Base-by-base conservation (phyloP, 1,284 basidiomycete genomes). In the Apiotrichum mycotoxinovorans region DNA sequence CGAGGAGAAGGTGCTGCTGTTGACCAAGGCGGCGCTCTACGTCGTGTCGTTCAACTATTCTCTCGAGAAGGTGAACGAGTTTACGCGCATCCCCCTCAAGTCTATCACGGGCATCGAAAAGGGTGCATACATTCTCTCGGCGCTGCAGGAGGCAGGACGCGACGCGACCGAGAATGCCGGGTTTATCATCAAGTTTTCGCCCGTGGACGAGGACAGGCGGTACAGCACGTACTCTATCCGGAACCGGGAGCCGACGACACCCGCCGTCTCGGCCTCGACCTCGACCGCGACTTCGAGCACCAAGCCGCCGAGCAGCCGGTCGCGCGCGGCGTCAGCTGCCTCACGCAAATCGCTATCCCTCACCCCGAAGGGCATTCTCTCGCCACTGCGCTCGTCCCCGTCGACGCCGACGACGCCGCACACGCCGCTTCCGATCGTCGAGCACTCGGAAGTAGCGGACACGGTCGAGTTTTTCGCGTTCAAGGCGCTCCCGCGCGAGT, bases 1-100 rank as follows among this genome's bases (percentile, higher is more conserved):
- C 64, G 93, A 96, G 76, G 94, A 98, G 80, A 97, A 97, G 73
- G 85, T 98, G 3, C 66, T 97, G 10, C 78, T 98, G 0, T 73
- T 98, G 74, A 87, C 83, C 41, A 80, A 72, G 33, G 79, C 77
- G 48, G 87, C 87, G 4, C 70, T 89, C 17, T 89, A 88, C 71
- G 81, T 87, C 50, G 80, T 87, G 60, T 84, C 85, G 66, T 94
- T 92, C 73, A 91, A 95, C 76, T 94, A 91, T 82, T 83, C 84
- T 68, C 83, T 95, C 55, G 90, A 91, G 73, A 93, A 94, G 72
- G 89, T 94, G 53, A 87, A 91, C 70, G 80, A 87, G 66, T 94
- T 90, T 79, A 93, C 88, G 63, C 85, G 92, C 41, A 85, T 98
- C 51, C 91, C 91, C 4, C 82, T 96, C 37, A 84, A 83, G 51